Percentiles rank a stretch among this genome's conserved stretches.
phyloP scores from a whole-genome alignment of 306 rosid genomes.

The Cucumis sativus region DNA sequence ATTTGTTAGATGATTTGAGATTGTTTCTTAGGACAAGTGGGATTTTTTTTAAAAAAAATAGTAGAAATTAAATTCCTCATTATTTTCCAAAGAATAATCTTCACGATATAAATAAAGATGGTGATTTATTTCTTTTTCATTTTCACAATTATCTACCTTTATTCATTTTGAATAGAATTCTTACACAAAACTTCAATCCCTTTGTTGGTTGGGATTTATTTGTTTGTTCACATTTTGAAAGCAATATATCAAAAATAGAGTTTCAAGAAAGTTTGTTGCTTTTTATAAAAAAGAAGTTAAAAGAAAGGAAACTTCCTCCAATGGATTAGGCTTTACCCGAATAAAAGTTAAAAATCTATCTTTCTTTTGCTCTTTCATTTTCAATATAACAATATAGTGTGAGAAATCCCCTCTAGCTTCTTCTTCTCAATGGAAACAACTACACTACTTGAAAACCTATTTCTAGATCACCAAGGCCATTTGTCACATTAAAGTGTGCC shows the following conservation, averaged over 20 bases:
- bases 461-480: background rate
- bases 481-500: background rate
- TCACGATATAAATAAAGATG: background rate
- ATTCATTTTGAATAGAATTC: background rate
- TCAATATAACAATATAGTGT: too few species aligned
- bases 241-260: background rate
- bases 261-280: background rate
- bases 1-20: background rate
- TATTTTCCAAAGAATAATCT: background rate
- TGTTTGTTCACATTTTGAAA: background rate
- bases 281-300: background rate
- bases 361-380: too few species aligned
- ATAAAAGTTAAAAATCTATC: too few species aligned
- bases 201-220: background rate
- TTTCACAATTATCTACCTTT: background rate
- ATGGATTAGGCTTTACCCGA: background rate
- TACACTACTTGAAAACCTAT: background rate
- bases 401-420: background rate
- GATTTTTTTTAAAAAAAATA: too few species aligned
- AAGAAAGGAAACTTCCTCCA: background rate
- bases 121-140: background rate
- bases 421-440: background rate
- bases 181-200: background rate
- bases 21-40: background rate
- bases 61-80: background rate